Evolutionary conservation across 768 basidiomycete species (phyloP).

Genomic region (Lactarius hatsudake): DNA sequence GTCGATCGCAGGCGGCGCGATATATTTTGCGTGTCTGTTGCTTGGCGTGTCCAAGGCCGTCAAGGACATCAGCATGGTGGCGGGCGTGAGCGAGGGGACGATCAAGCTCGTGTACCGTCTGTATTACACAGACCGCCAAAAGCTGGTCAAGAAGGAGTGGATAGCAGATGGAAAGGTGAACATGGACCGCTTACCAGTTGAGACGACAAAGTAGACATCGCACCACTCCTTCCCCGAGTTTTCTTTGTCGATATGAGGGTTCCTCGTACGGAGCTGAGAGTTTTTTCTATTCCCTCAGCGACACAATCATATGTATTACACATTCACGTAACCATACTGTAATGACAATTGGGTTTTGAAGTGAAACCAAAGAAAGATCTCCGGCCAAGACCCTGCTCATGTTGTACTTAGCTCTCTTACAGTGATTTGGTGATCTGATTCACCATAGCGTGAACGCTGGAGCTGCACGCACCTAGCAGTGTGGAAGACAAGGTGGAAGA

Average conservation of each 20-base stretch:
- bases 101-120: conserved; percentile 67
- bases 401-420: too few relatives aligned
- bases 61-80: conserved; percentile 85
- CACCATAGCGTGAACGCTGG: too few relatives aligned
- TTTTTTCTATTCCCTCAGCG: not conserved
- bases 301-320: not conserved
- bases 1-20: conserved; percentile 97
- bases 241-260: not conserved
- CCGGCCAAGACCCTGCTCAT: too few relatives aligned
- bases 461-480: too few relatives aligned
- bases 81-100: conserved; percentile 93
- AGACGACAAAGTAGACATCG: conserved; percentile 26
- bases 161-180: conserved; percentile 74
- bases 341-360: not conserved
- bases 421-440: not conserved
- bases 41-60: conserved; percentile 72
- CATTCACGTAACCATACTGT: not conserved
- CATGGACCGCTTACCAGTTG: conserved; percentile 39
- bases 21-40: conserved; percentile 87
- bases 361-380: not conserved
- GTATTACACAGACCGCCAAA: conserved; percentile 70
- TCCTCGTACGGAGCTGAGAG: not conserved
- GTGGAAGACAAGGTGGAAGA: too few relatives aligned
- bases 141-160: conserved; percentile 83
- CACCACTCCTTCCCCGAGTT: not conserved